Base-by-base conservation (phyloP, 768 basidiomycete genomes). In the Naganishia kalamii region DNA sequence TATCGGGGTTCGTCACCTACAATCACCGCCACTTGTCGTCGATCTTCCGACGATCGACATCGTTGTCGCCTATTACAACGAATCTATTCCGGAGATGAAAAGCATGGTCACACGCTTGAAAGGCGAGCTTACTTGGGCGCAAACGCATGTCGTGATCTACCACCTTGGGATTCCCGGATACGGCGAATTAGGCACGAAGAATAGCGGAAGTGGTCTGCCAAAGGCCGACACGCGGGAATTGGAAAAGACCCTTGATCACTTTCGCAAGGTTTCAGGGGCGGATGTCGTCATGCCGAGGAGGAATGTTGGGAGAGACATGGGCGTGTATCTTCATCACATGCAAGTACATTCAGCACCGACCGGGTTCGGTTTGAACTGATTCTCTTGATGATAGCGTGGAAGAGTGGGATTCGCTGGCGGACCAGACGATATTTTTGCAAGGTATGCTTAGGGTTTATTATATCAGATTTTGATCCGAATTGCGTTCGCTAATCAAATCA, bases 381-480 rank as follows among this genome's bases (percentile, higher is more conserved):
- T 54, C 19, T 11, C 1, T 21, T 12, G 13, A 21, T 41, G 12
- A 12, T n/a, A 57, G 54, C 35, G 27, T 25, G 2, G 23, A 37
- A 7, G 21, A 40, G 12, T 57, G 54, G 54, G 54, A 57, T 15
- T 12, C 32, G 3, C 54, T 57, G 10, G 54, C 54, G 13, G 33
- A 23, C 5, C 54, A 57, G 40, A 57, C 54, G n/a, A 57, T 57
- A 6, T 57, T 57, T 41, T 25, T 57, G 11, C 54, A 57, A 57
- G 54, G 54, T 37, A 27, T n/a, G n/a, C n/a, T n/a, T n/a, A n/a
- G n/a, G n/a, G n/a, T n/a, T n/a, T n/a, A n/a, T n/a, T n/a, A n/a
- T n/a, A n/a, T n/a, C n/a, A n/a, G n/a, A n/a, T n/a, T n/a, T n/a
- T n/a, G n/a, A n/a, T n/a, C n/a, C n/a, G n/a, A n/a, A n/a, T n/a